Base-by-base conservation (phyloP, 345 rosid genomes). In the Microthlaspi erraticum region DNA sequence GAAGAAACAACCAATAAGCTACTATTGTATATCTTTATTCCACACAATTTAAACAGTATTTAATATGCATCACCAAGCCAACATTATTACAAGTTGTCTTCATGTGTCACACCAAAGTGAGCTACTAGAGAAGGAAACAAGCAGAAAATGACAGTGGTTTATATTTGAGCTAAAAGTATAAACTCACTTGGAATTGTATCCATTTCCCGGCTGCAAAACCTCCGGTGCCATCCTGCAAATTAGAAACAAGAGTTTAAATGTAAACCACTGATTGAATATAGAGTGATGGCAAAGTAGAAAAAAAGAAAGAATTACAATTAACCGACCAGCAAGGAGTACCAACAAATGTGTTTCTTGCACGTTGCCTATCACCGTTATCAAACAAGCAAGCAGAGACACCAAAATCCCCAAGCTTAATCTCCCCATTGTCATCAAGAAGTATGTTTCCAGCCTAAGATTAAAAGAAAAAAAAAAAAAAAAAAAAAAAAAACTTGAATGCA, bases 331-430 rank as follows among this genome's bases (percentile, higher is more conserved):
- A 95, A 54, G 99, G 99, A 73, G 98, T 95, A 75, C 98, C 99
- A 46, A 90, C 97, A 81, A 95, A 90, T 66, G 97, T 95, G 81
- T 92, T 95, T 83, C 99, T 92, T 20, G 97, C 67, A 54, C 97
- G 92, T 72, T 82, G 99, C 73, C 99, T 87, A 70, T 92, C 98
- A 75, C 99, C 99, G 10, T 91, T 45, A 70, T 95, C 98, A 79
- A 95, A 92, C 92, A 95, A 83, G 83, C 99, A 92, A 49, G 98
- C 99, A 80, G 99, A 88, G 61, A 92, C 98, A 12, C 98, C 99
- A 64, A 95, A 95, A 79, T 95, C 99, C 26, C 97, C 99, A 71
- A 95, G 94, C 83, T 95, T 95, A 67, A 92, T 87, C 39, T 77
- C 76, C 45, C 99, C 99, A 85, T 60, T 81, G 33, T 68, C 84